Evolutionary conservation across 1,139 yeast species (phyloP), one percentile per base, ranked within the genome.

Genomic region (Kodamaea derodonti): DNA sequence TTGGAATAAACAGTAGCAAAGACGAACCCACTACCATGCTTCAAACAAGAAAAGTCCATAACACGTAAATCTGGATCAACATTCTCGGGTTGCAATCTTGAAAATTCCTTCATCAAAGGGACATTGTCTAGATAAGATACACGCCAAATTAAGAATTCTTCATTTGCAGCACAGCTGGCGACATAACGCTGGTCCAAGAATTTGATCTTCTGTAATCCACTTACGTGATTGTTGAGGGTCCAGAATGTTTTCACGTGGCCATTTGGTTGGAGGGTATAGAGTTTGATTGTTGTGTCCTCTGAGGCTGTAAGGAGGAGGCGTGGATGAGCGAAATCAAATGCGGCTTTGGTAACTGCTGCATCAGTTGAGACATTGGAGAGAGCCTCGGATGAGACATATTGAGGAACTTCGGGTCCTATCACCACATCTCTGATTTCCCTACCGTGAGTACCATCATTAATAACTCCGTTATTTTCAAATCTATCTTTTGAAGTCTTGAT

Each of bases 121-220:
- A 54, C 53, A 1, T 48, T 49, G 3, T 54, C 45, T 20, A 52
- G 56, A 7, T 58, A 47, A 17, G 59, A 56, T 3, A 85, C 49
- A 41, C 73, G 74, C 98, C 98, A 92, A 7, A 87, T 62, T 40
- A 75, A 74, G 33, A 92, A 72, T 58, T 92, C 98, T 55, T 92
- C 98, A 50, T 94, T 77, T 0, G 95, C 97, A 9, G 95, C 92
- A 2, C 92, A 79, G 42, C 88, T 63, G 24, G 70, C 78, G 6
- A 69, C 54, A 24, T 40, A 60, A 1, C 69, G 60, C 9, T 70
- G 59, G 46, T 60, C 66, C 17, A 86, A 62, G 58, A 90, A 84
- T 39, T 75, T 78, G 12, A 85, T 69, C 31, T 75, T 72, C 53
- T 90, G 97, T 35, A 92, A 60, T 0, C 97, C 97, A 1, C 97